Evolutionary conservation across 768 basidiomycete species (phyloP), one percentile per base, ranked within the genome.

Genomic region (Trametes coccinea): DNA sequence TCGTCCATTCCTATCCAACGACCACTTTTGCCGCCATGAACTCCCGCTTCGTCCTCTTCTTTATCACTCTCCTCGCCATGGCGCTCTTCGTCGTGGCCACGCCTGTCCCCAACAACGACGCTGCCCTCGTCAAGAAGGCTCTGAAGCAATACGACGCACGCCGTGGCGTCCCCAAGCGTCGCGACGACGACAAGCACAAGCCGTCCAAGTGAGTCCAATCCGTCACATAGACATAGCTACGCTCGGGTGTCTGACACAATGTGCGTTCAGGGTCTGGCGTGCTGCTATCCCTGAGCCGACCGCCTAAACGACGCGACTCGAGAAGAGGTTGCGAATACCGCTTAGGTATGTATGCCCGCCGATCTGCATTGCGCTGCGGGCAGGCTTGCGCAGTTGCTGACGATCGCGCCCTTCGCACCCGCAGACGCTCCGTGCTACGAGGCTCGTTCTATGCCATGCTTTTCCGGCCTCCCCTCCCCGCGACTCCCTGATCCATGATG

Each of bases 41-140:
- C 48, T 60, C 63, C 45, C 66, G 64, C 45, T 30, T 69, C 43
- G 58, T 71, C 33, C 59, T 70, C 44, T 44, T 72, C 45, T 61
- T 71, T 62, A 41, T 66, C 53, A 57, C 69, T 31, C 47, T 74
- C 62, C 48, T 71, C 44, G 60, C 71, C 51, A 59, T 71, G 51
- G 63, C 66, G 41, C 45, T 70, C 43, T 63, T 65, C 41, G 64
- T 59, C 30, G 46, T 66, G 39, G 64, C 70, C 16, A 67, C 64
- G 40, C 67, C 71, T 43, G 52, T 63, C 46, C 65, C 64, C 7
- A 39, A 47, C 39, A 27, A 48, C 4, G 59, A 66, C 16, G 57
- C 34, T 2, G 59, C 29, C 16, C 33, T 58, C 29, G 53, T 59
- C 51, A 66, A 66, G 65, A 62, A 55, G 57, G 53, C 61, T 2